These are phyloP conservation scores for Pigoraptor vietnamica DNA, from an alignment of 78 protist species.

Conservation along the genomic window DNA sequence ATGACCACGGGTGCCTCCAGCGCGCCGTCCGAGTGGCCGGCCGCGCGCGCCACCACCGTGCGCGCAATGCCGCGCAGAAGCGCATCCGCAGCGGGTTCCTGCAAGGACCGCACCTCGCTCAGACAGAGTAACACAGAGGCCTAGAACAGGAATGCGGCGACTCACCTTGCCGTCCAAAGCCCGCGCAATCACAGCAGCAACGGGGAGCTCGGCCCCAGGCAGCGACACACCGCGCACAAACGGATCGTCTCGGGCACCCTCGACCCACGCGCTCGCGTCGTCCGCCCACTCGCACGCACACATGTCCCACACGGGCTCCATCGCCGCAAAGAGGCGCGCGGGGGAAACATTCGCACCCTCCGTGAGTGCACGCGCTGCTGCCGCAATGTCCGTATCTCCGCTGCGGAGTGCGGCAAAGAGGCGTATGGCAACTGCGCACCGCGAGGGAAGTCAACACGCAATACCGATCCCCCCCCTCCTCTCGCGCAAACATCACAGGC, in stretches of 20 bases:
- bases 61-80: not conserved
- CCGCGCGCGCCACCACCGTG: not conserved
- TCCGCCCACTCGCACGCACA: not conserved
- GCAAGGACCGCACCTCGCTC: not conserved
- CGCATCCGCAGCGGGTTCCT: not conserved
- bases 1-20: not conserved
- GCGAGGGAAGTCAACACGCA: no score
- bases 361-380: not conserved
- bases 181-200: not conserved
- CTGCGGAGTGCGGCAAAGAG: not conserved
- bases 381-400: not conserved
- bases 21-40: not conserved
- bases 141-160: not conserved
- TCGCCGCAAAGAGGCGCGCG: not conserved
- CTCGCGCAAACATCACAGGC: not conserved
- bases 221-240: no score
- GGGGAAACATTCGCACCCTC: not conserved
- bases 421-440: not conserved
- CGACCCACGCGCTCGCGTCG: not conserved
- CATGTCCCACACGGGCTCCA: not conserved
- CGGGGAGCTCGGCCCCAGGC: not conserved
- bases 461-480: no score
- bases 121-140: not conserved
- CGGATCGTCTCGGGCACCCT: no score
- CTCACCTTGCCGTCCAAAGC: not conserved